Base-by-base conservation (phyloP, 1,139 yeast genomes). In the Saccharomycopsis hybrid region DNA sequence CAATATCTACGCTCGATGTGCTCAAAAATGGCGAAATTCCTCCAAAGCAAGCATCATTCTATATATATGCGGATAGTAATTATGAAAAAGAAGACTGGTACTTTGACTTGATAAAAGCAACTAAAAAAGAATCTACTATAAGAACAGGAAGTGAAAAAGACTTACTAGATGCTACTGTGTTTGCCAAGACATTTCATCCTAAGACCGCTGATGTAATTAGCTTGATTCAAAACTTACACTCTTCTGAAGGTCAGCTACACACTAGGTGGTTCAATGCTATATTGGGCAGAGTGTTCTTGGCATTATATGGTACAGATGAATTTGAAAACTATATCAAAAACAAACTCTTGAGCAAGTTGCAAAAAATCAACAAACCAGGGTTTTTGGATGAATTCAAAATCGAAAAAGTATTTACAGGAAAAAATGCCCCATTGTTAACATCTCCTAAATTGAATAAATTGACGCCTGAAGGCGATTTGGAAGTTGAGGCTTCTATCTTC, bases 61-160 rank as follows among this genome's bases (percentile, higher is more conserved):
- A 76, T 65, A 66, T 90, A 2, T 87, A 88, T 62, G 78, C 84
- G 47, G 95, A 87, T 59, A 74, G 78, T 46, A 86, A 88, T 56
- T 75, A 75, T 48, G 90, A 84, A 44, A 90, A 92, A 61, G 98
- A 90, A 64, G 96, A 89, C 62, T 83, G 96, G 86, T 90, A 90
- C 63, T 88, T 88, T 65, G 80, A 87, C 1, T 70, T 90, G 51
- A 73, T 90, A n/a, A 70, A 82, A 52, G 92, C 94, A 1, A 78
- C 94, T 0, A 84, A 83, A 56, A 61, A 63, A 27, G 57, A 54
- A 7, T 45, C 47, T 13, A 42, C 30, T n/a, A 55, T 9, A 44
- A 48, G 11, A 44, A 50, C 9, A 44, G 51, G 11, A 32, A 41
- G 41, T 28, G 50, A 36, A 9, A 48, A 50, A 11, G 53, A 47